Conservation (phyloP, 441 rosid genomes). For the Adansonia gregorii region DNA sequence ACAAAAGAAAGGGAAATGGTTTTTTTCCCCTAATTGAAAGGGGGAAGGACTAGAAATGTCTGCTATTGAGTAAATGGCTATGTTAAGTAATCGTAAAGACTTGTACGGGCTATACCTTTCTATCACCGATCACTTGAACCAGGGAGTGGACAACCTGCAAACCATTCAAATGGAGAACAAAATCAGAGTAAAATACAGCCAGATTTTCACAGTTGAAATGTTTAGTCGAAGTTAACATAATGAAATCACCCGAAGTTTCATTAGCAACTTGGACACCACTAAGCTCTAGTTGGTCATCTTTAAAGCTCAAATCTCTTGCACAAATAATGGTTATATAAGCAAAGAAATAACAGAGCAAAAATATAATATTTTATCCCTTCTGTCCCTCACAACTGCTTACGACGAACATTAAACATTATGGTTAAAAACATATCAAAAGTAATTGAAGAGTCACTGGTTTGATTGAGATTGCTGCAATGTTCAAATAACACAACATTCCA, state of each 20-base stretch:
- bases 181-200: background rate
- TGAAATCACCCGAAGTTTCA: background rate
- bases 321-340: background rate
- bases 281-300: background rate
- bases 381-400: background rate
- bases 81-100: background rate
- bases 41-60: background rate
- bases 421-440: background rate
- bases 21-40: background rate
- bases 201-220: background rate
- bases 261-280: background rate
- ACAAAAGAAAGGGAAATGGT: background rate
- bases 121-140: background rate
- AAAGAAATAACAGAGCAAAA: background rate
- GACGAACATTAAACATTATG: background rate
- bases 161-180: background rate
- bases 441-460: background rate
- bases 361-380: background rate
- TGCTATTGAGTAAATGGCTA: background rate
- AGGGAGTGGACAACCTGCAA: background rate
- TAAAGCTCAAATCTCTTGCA: constrained; percentile 3
- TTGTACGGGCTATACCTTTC: background rate
- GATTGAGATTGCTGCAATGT: background rate
- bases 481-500: background rate
- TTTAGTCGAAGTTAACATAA: background rate